A percentile compares a stretch with the other conserved stretches of the same genome.
These are phyloP conservation scores for Aspergillus avenaceus DNA, from an alignment of 495 filamentous ascomycete genomes.

Conservation along the genomic window DNA sequence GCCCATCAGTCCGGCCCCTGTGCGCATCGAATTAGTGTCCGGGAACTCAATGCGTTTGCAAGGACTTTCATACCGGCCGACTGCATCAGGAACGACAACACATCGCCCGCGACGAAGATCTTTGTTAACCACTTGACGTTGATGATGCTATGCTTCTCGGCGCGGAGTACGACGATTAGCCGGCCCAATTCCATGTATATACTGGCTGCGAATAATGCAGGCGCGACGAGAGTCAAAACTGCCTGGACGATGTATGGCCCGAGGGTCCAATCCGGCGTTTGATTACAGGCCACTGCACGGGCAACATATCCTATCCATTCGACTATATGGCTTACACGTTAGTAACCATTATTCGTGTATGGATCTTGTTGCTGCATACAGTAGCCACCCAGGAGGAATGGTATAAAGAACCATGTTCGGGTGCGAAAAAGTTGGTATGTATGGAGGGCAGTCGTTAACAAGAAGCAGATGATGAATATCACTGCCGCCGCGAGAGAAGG, in stretches of 20 bases:
- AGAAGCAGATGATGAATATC: conserved; percentile 50
- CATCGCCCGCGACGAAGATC: conserved; percentile 20
- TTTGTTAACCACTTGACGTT: conserved; percentile 8
- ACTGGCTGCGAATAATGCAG: conserved; percentile 43
- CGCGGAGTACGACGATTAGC: conserved; percentile 35
- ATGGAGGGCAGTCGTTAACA: conserved; percentile 38
- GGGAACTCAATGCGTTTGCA: no score
- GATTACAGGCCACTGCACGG: conserved; percentile 27
- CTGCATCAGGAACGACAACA: conserved; percentile 16
- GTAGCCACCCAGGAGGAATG: conserved; percentile 50
- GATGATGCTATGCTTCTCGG: conserved; percentile 18
- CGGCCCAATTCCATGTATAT: conserved; percentile 51
- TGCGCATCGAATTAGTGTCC: no score
- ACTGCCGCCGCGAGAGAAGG: conserved; percentile 45
- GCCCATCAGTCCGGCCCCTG: conserved; percentile 6
- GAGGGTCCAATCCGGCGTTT: conserved; percentile 10
- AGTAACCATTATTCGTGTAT: no score
- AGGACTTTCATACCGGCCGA: conserved; percentile 5
- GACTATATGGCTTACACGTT: background rate
- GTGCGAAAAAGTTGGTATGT: conserved; percentile 38
- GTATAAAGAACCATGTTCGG: conserved; percentile 58
- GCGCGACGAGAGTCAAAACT: conserved; percentile 30
- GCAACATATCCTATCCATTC: conserved; percentile 45
- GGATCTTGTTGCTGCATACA: conserved; percentile 46
- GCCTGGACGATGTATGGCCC: conserved; percentile 24